Percentiles rank a stretch among this genome's conserved stretches.
Evolutionary conservation across 768 basidiomycete species (phyloP).

Genomic region (Tulasnella sp.): DNA sequence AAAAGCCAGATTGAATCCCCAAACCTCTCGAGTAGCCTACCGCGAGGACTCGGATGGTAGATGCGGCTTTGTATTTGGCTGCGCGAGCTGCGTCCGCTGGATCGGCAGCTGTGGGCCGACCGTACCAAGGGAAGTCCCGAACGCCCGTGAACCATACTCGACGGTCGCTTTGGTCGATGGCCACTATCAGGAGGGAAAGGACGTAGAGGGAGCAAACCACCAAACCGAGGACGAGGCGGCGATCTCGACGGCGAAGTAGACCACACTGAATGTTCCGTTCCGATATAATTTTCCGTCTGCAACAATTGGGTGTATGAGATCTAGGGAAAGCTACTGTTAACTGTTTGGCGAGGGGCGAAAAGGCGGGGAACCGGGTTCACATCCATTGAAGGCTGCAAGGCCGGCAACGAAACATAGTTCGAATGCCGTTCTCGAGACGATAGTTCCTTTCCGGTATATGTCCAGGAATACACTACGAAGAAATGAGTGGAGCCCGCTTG

Average conservation of each 20-base stretch:
- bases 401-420: not conserved
- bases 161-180: not conserved
- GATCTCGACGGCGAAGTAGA: conserved; percentile 13
- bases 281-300: not conserved
- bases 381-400: not conserved
- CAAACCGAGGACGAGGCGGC: not conserved
- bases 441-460: conserved; percentile 4
- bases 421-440: not conserved
- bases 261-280: conserved; percentile 6
- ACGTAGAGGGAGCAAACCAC: not conserved
- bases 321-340: not conserved
- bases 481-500: not conserved
- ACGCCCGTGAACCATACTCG: conserved; percentile 2
- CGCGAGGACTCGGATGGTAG: not conserved
- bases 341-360: too few species aligned
- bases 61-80: not conserved
- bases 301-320: not conserved
- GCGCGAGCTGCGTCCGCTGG: not conserved
- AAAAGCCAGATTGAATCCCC: conserved; percentile 4
- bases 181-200: not conserved
- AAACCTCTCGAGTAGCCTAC: conserved; percentile 4
- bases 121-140: conserved; percentile 12
- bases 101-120: not conserved
- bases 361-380: not conserved
- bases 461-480: not conserved